Evolutionary conservation across 164 flowering plant species (phyloP).

Genomic region (Tetrastigma voinierianum): DNA sequence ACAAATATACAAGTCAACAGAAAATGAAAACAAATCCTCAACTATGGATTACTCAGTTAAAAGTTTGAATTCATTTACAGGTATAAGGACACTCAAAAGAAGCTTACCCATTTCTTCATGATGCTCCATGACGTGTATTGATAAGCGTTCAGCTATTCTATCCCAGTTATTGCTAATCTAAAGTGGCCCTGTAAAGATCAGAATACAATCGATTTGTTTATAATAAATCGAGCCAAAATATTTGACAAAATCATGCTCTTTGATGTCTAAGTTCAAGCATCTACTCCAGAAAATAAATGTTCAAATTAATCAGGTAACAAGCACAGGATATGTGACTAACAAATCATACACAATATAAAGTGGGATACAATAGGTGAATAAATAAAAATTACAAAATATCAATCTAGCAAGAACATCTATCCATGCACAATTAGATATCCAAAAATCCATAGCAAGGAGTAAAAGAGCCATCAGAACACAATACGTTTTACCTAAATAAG

Average conservation of each 20-base stretch:
- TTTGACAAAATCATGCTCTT: neutral
- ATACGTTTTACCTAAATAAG: neutral
- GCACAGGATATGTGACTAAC: neutral
- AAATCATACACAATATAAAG: too few relatives aligned
- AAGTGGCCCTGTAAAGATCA: constrained; percentile 66
- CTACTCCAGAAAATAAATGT: neutral
- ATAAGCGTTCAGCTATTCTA: constrained; percentile 73
- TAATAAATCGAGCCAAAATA: neutral
- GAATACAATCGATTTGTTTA: constrained; percentile 3
- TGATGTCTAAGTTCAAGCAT: neutral
- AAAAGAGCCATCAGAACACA: neutral
- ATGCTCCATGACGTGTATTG: constrained; percentile 93
- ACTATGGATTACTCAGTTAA: neutral
- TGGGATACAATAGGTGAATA: too few relatives aligned
- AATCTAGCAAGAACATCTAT: neutral
- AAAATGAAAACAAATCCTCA: too few relatives aligned
- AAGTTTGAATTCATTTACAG: neutral
- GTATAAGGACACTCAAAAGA: neutral
- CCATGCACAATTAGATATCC: neutral
- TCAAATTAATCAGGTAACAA: neutral
- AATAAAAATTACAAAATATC: neutral
- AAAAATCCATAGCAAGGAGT: neutral
- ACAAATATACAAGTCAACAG: neutral
- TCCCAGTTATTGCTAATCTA: constrained; percentile 90
- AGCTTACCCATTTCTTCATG: constrained; percentile 96